These are phyloP conservation scores for Scheffersomyces illinoinensis DNA, from an alignment of 1,139 yeast species.

Conservation along the genomic window DNA sequence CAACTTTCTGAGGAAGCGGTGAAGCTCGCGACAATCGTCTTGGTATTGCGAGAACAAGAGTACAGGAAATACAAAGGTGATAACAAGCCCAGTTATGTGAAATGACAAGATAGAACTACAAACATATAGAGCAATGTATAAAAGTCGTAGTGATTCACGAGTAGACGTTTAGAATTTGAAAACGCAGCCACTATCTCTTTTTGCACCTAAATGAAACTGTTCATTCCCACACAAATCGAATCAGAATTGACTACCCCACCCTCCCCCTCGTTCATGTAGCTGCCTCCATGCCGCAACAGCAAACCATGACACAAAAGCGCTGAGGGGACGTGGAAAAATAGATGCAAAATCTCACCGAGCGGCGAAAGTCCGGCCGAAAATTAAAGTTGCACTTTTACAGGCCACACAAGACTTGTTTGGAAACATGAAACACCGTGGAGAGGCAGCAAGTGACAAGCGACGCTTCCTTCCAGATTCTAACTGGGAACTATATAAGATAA, in stretches of 20 bases:
- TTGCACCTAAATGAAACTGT: neutral
- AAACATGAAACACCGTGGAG: neutral
- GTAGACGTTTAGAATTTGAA: neutral
- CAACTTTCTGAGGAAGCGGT: constrained; percentile 21
- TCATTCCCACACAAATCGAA: neutral
- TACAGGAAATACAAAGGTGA: constrained; percentile 38
- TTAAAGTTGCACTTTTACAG: neutral
- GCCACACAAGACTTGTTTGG: neutral
- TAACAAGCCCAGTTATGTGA: constrained; percentile 19
- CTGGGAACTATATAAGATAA: neutral
- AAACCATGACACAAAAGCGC: neutral
- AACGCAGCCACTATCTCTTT: neutral
- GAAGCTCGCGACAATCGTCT: constrained; percentile 29
- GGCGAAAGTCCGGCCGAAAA: neutral
- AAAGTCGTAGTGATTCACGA: neutral
- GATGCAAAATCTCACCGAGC: neutral
- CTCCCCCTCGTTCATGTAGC: neutral
- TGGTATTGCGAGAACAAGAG: constrained; percentile 42
- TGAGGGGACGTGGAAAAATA: neutral
- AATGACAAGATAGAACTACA: neutral
- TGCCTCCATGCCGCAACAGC: neutral
- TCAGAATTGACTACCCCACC: neutral
- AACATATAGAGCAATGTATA: neutral
- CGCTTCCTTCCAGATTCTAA: neutral
- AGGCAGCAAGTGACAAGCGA: neutral